A percentile compares a stretch with the other conserved stretches of the same genome.
Conservation (phyloP, 495 filamentous ascomycete species). For the Melanomma pulvis-pyrius region DNA sequence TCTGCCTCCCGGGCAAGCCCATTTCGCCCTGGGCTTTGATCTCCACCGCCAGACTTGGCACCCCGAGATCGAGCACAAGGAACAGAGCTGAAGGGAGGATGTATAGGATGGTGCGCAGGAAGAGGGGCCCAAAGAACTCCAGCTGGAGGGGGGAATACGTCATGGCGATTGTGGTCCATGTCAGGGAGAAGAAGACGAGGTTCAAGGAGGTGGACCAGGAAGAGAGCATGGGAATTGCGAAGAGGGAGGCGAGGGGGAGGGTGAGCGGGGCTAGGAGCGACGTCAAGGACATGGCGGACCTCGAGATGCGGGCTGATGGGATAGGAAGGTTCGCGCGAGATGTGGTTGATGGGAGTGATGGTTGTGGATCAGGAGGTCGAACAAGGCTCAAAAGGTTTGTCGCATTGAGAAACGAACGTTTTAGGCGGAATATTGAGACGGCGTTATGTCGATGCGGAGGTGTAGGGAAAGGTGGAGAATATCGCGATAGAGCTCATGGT, state of each 20-base stretch:
- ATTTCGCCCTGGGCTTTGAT: conserved; percentile 70
- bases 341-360: no score
- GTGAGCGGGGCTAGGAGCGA: conserved; percentile 55
- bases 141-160: conserved; percentile 75
- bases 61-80: conserved; percentile 69
- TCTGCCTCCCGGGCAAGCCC: conserved; percentile 57
- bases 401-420: no score
- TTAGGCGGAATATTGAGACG: background rate
- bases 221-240: conserved; percentile 58
- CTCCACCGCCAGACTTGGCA: conserved; percentile 65
- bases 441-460: background rate
- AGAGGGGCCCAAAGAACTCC: conserved; percentile 70
- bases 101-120: conserved; percentile 71
- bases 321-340: background rate
- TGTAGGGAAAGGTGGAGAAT: background rate
- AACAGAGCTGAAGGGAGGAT: conserved; percentile 72
- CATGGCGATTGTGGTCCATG: conserved; percentile 82
- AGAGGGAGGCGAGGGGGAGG: conserved; percentile 68
- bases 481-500: conserved; percentile 13
- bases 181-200: conserved; percentile 85
- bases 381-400: no score
- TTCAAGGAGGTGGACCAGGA: conserved; percentile 77
- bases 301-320: no score
- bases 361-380: no score
- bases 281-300: conserved; percentile 16